Base-by-base conservation (phyloP, 306 rosid genomes). In the Dalbergia oliveri region DNA sequence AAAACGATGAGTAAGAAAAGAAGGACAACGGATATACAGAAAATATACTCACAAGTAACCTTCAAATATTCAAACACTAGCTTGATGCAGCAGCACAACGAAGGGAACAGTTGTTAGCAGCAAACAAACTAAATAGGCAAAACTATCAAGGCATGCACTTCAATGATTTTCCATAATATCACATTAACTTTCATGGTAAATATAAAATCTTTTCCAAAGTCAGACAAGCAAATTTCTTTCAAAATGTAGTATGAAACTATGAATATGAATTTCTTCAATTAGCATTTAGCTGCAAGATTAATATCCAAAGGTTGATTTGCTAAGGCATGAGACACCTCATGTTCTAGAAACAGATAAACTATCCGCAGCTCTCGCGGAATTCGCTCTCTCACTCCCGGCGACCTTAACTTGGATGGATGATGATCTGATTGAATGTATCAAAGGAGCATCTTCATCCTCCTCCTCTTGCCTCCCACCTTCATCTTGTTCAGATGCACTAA, bases 391-490 rank as follows among this genome's bases (percentile, higher is more conserved):
- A 82, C 84, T 85, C 83, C 91, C 81, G 91, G 77, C 8, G 97
- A 76, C 84, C 94, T 93, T 86, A 91, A 80, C 89, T 90, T 94
- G 70, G 93, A n/a, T n/a, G n/a, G n/a, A 88, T 37, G 94, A 84
- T 82, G 93, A 39, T 87, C 88, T 91, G 81, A 93, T 81, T 66
- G 97, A 88, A 79, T 89, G 80, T 83, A 91, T 95, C 79, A n/a
- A n/a, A n/a, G n/a, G n/a, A n/a, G n/a, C n/a, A n/a, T n/a, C n/a
- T n/a, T n/a, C n/a, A n/a, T n/a, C n/a, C n/a, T n/a, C n/a, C n/a
- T n/a, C n/a, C n/a, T n/a, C n/a, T n/a, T n/a, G n/a, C n/a, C n/a
- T n/a, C n/a, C n/a, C n/a, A n/a, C n/a, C n/a, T n/a, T n/a, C n/a
- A n/a, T n/a, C n/a, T n/a, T n/a, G n/a, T n/a, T n/a, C n/a, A n/a